Base-by-base conservation (phyloP, 148 eudicot genomes). In the Rhododendron mucronatum region DNA sequence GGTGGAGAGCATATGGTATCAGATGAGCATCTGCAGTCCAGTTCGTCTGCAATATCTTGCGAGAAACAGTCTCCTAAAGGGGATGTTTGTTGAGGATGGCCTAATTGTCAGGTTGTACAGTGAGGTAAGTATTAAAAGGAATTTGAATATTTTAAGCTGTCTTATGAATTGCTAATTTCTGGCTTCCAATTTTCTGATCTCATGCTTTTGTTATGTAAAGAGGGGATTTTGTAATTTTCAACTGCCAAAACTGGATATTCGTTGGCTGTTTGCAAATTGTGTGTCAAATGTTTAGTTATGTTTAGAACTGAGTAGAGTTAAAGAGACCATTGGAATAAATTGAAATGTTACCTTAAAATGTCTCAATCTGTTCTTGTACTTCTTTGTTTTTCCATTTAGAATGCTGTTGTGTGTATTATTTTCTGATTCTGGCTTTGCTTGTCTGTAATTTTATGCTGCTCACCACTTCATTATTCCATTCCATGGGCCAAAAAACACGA, bases 81-180 rank as follows among this genome's bases (percentile, higher is more conserved):
- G 45, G 74, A 80, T 84, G 78, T 76, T 82, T 91, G 86, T 89
- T 82, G 84, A 90, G 89, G 87, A 85, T 88, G 87, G 89, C 86
- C 87, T 86, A 84, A 85, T 90, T 87, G 77, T 86, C 87, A 73
- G 91, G 92, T 87, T 93, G 96, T 95, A 92, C 92, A 92, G 87
- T 69, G 87, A 87, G 91, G 89, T 92, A 88, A 88, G 86, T 80
- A 48, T 82, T 84, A 71, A 83, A 79, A 89, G 53, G 53, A 41
- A 85, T 2, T 35, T 35, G 8, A 35, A 83, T 69, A 87, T 80
- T 59, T 88, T 86, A 53, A 51, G 85, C 57, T 89, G 84, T 48
- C 74, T 84, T 85, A 84, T 85, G 83, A 85, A 84, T 86, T 78
- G 86, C 89, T 87, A 57, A 82, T 55, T 80, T 84, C 73, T 82